Base-by-base conservation (phyloP, 1,139 yeast species). In the Entelexis sorbosivorans region DNA sequence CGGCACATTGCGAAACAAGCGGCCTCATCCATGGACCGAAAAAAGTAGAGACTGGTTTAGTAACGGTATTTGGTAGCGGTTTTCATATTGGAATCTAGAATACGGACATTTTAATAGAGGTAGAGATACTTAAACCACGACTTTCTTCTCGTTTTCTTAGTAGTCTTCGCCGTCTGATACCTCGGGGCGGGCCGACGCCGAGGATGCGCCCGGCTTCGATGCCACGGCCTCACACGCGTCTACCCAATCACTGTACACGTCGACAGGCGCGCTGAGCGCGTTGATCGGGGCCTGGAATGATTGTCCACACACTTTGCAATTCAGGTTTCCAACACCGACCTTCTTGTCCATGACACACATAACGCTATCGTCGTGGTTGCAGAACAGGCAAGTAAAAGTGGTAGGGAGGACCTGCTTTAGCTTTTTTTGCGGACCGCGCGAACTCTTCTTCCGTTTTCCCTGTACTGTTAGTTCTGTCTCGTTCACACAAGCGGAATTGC, bases 221-320 rank as follows among this genome's bases (percentile, higher is more conserved):
- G 93, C 94, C 55, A 91, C 93, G 49, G 93, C 96, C 63, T 91
- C 98, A 65, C 96, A 91, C 1, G 97, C 98, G 71, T 91, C 98
- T 53, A 88, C 88, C 98, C 98, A 91, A 65, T 89, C 98, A 48
- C 95, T 84, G 65, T 91, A 91, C 24, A 91, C 86, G 66, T 91
- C 98, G 39, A 91, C 89, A 0, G 98, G 96, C 56, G 82, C 89
- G 0, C 88, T 79, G 52, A 83, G 72, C 14, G 73, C 54, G 66
- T 87, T 87, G 60, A 89, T 87, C 47, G 91, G 78, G 3, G 95
- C 80, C 66, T 89, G 97, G 71, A 91, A 93, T 47, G 79, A 78
- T 64, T 91, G 97, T 1, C 97, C 97, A 66, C 98, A 91, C 29
- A 89, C 84, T 66, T 91, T 91, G 67, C 98, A 91, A 56, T 79